Evolutionary conservation across 371 early-diverging fungal genomes (phyloP), one percentile per base, ranked within the genome.

Genomic region (Mucor mucedo): DNA sequence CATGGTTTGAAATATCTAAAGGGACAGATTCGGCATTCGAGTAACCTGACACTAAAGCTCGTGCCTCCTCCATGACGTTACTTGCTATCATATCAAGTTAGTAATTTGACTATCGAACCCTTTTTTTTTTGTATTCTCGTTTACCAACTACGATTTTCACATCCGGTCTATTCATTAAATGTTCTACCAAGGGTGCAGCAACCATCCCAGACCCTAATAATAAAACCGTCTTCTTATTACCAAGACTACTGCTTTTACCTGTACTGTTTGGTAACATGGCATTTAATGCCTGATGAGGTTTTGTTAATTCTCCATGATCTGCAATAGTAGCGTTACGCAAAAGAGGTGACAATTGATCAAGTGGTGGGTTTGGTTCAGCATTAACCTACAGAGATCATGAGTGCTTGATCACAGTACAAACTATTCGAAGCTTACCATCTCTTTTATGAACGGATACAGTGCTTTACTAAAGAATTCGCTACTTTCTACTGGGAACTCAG

Each of bases 181-280:
- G 94, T 39, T 94, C 87, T 21, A 95, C 88, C 44, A 95, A 85
- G 4, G 98, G 98, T 30, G 86, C 92, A 33, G 95, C 92, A 5
- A 97, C 98, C 84, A 91, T 93, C 16, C 98, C 98, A 10, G 95
- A 93, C 3, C 98, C 98, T 33, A 96, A 87, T 29, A 98, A 69
- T 8, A 97, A 80, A 8, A 95, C 84, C 8, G 74, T 84, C 73
- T 82, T 83, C 53, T 76, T 73, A 52, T 72, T 61, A 11, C 35
- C 44, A 38, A 38, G 32, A 27, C 56, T 21, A 21, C 21, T 21
- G 21, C 21, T 10, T 48, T 14, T 29, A 32, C 41, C 8, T 5
- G 16, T 1, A 38, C n/a, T 9, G 11, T 52, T 6, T 13, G 60
- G 33, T 52, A 89, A 71, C 3, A 70, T 35, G 13, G 71, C 55